phyloP scores from a whole-genome alignment of 495 filamentous ascomycete genomes.

The Trichocladium uniseriatum region DNA sequence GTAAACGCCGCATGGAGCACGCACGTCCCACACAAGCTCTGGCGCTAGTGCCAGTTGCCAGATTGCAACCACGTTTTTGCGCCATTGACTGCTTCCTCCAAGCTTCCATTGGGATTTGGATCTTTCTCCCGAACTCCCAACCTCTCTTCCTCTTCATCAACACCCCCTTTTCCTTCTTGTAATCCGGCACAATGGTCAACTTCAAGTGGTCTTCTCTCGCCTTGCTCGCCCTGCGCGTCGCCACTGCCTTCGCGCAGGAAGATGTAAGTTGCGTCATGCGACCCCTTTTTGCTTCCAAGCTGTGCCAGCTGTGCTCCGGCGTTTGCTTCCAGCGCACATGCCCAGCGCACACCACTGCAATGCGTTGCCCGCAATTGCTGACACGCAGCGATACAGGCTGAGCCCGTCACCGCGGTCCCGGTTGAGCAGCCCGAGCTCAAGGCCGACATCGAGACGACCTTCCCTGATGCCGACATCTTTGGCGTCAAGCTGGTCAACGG shows the following conservation, averaged over 20 bases:
- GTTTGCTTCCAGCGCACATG: background rate
- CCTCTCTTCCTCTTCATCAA: slow-evolving; percentile 14
- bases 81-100: background rate
- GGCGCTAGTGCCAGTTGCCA: too few relatives aligned
- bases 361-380: background rate
- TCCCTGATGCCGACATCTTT: slow-evolving; percentile 84
- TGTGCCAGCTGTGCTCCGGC: too few relatives aligned
- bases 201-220: slow-evolving; percentile 62
- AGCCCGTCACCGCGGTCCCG: slow-evolving; percentile 29
- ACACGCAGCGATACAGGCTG: slow-evolving; percentile 1
- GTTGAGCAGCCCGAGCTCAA: slow-evolving; percentile 50
- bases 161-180: slow-evolving; percentile 14
- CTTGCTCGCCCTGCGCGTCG: slow-evolving; percentile 58
- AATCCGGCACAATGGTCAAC: slow-evolving; percentile 55
- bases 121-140: slow-evolving; percentile 1
- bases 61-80: too few relatives aligned
- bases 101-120: slow-evolving; percentile 3
- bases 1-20: background rate
- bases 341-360: background rate
- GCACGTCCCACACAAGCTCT: background rate
- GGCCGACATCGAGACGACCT: slow-evolving; percentile 65
- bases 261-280: slow-evolving; percentile 43
- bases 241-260: slow-evolving; percentile 51
- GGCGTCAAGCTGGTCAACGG: slow-evolving; percentile 95
- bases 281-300: background rate